phyloP scores from a whole-genome alignment of 2,329 filamentous ascomycete species.

The Fusarium multiceps region DNA sequence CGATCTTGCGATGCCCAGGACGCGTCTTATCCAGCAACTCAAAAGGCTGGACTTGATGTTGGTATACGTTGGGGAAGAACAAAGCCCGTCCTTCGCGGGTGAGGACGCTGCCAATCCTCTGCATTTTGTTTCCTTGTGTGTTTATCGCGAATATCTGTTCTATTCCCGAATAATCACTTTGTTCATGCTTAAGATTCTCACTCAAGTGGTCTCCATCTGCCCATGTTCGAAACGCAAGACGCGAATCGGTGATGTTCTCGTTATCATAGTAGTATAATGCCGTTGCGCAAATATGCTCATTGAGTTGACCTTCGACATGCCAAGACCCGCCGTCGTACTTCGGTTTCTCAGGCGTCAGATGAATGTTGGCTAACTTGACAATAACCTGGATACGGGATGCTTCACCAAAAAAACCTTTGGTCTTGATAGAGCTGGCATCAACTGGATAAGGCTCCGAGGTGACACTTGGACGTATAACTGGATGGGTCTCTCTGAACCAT shows the following conservation, averaged over 20 bases:
- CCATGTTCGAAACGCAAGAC: neutral
- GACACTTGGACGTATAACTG: neutral
- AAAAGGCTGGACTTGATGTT: neutral
- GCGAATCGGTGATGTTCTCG: slow-evolving; percentile 11
- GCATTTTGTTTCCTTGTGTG: neutral
- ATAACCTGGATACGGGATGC: slow-evolving; percentile 1
- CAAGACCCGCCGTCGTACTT: slow-evolving; percentile 8
- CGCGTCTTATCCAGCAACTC: neutral
- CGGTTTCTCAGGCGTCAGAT: slow-evolving; percentile 2
- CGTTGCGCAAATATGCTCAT: slow-evolving; percentile 13
- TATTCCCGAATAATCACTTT: neutral
- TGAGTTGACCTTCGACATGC: slow-evolving; percentile 13
- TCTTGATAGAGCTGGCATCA: neutral
- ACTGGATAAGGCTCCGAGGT: neutral
- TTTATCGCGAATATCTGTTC: neutral
- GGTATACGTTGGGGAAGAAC: slow-evolving; percentile 7
- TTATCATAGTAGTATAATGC: slow-evolving; percentile 19
- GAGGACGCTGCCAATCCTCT: neutral
- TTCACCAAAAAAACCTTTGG: too few species aligned
- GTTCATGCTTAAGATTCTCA: neutral
- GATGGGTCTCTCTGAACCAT: neutral
- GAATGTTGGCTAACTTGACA: slow-evolving; percentile 14
- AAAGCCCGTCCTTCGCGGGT: neutral
- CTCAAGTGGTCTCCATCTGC: neutral
- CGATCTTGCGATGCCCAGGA: slow-evolving; percentile 8